These are phyloP conservation scores for Leccinum uliginosum DNA, from an alignment of 768 basidiomycete species.

Conservation along the genomic window DNA sequence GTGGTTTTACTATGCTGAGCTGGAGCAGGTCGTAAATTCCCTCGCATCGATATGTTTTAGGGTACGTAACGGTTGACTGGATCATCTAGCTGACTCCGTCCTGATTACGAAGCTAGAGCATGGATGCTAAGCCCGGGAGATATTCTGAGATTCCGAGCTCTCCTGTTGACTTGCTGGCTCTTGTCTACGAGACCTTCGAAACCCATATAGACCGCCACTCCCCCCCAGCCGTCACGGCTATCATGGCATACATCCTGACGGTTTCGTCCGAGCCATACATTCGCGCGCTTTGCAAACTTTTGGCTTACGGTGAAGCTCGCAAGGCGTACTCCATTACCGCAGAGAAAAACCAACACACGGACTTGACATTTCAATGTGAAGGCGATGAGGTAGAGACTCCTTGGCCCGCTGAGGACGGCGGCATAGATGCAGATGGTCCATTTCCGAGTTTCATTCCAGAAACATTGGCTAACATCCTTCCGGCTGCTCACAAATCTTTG, in stretches of 20 bases:
- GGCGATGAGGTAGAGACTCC: constrained; percentile 36
- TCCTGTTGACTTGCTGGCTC: constrained; percentile 52
- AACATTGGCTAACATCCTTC: constrained; percentile 47
- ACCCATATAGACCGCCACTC: constrained; percentile 53
- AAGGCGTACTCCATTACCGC: constrained; percentile 23
- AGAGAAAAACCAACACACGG: constrained; percentile 12
- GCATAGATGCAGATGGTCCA: constrained; percentile 34
- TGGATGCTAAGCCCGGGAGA: constrained; percentile 29
- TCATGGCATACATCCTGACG: constrained; percentile 66
- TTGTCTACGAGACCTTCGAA: constrained; percentile 55
- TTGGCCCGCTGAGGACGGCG: constrained; percentile 38
- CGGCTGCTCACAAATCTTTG: constrained; percentile 66
- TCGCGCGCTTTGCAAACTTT: constrained; percentile 49
- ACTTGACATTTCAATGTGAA: constrained; percentile 18
- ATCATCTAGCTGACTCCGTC: not conserved
- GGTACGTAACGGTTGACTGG: constrained; percentile 36
- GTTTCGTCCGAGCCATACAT: constrained; percentile 62
- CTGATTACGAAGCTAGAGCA: constrained; percentile 24
- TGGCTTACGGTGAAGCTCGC: constrained; percentile 44
- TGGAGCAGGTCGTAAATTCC: constrained; percentile 47
- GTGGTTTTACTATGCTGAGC: constrained; percentile 48
- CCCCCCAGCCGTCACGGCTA: constrained; percentile 41
- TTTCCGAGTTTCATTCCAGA: constrained; percentile 65
- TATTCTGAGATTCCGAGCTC: constrained; percentile 43
- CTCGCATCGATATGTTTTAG: constrained; percentile 56